phyloP scores from a whole-genome alignment of 306 rosid genomes.

The Castanea sativa region DNA sequence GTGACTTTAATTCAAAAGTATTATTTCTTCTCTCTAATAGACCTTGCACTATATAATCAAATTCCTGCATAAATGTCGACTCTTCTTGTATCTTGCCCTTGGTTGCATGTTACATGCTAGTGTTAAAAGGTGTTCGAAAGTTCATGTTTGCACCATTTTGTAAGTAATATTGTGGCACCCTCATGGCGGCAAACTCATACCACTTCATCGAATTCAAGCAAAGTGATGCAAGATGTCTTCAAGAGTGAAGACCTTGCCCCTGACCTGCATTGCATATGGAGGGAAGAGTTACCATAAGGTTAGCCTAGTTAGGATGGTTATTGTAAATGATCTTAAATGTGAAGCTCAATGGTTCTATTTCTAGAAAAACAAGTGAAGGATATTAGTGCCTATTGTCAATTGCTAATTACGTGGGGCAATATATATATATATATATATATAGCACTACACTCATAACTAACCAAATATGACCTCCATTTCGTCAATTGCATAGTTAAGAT shows the following conservation, averaged over 20 bases:
- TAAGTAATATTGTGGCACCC: no score
- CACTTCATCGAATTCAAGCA: neutral
- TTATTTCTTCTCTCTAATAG: neutral
- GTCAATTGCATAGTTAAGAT: no score
- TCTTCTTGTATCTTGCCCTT: neutral
- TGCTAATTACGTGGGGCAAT: neutral
- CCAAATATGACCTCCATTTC: no score
- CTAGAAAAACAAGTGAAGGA: neutral
- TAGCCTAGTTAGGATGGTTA: neutral
- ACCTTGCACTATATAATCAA: neutral
- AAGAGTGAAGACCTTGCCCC: neutral
- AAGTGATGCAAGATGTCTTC: neutral
- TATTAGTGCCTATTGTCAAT: neutral
- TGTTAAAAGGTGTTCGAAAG: neutral
- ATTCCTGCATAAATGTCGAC: neutral
- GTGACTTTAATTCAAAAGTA: neutral
- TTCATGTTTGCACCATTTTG: no score
- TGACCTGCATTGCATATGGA: neutral
- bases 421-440: no score
- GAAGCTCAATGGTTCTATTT: neutral
- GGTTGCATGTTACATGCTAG: neutral
- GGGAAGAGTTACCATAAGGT: neutral
- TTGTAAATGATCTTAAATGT: neutral
- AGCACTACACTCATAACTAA: no score
- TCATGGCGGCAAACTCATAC: neutral